Evolutionary conservation across 1,284 basidiomycete species (phyloP).

Genomic region (Meira miltonrushii): DNA sequence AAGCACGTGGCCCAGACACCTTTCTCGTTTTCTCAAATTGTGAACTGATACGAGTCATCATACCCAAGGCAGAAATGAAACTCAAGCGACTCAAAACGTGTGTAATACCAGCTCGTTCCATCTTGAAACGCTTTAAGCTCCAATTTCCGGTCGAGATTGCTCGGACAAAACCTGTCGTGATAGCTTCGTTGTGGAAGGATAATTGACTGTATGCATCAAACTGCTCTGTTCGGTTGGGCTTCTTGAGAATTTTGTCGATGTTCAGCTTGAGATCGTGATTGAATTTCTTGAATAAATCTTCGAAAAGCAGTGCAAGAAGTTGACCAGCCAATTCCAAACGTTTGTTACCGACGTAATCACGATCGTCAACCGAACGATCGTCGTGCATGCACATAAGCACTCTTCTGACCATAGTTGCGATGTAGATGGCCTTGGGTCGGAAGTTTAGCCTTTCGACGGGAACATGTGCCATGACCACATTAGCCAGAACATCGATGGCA

Average conservation of each 20-base stretch:
- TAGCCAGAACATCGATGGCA: conserved; percentile 89
- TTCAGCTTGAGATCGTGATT: conserved; percentile 91
- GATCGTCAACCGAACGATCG: conserved; percentile 93
- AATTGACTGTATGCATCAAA: conserved; percentile 94
- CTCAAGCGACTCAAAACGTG: conserved; percentile 91
- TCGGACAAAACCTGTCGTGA: conserved; percentile 91
- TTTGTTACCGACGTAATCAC: conserved; percentile 99
- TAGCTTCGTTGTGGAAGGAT: conserved; percentile 77
- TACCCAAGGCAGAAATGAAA: conserved; percentile 95
- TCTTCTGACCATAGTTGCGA: conserved; percentile 93
- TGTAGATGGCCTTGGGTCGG: conserved; percentile 90
- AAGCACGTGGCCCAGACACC: conserved; percentile 91
- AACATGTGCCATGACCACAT: conserved; percentile 94
- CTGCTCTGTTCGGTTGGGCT: conserved; percentile 86
- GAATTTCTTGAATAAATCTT: conserved; percentile 98
- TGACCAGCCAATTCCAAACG: conserved; percentile 96
- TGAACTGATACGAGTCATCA: conserved; percentile 99
- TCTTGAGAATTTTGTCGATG: conserved; percentile 97
- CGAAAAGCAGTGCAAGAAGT: conserved; percentile 86
- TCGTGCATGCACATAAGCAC: conserved; percentile 96
- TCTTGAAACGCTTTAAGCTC: conserved; percentile 98
- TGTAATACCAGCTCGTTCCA: conserved; percentile 99
- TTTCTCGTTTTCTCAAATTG: conserved; percentile 99
- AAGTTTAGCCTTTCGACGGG: conserved; percentile 87
- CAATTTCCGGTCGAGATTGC: conserved; percentile 99